Conservation (phyloP, 208 protist genomes). For the Acanthamoeba polyphaga region DNA sequence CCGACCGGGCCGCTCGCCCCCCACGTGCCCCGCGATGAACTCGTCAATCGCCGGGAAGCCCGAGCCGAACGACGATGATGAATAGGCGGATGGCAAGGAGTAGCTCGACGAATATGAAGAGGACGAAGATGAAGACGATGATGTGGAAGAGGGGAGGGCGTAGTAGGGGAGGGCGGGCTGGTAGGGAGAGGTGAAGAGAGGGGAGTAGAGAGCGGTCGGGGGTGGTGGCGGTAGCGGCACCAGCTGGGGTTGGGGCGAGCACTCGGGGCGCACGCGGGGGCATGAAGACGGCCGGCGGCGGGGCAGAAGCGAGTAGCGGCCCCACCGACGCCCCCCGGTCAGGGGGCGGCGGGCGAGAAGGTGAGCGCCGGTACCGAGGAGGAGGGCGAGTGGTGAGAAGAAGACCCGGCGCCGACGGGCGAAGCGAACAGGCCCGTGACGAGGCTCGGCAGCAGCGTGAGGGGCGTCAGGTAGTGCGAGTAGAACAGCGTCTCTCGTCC, state of each 20-base stretch:
- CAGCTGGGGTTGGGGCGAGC: neutral
- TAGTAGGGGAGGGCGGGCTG: slow-evolving; percentile 18
- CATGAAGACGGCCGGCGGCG: neutral
- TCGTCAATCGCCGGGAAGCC: neutral
- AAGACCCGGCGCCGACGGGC: neutral
- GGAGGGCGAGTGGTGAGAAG: neutral
- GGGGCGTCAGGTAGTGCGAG: slow-evolving; percentile 9
- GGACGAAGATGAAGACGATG: neutral
- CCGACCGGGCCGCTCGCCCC: neutral
- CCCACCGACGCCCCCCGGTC: neutral
- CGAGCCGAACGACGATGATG: neutral
- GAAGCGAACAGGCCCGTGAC: neutral
- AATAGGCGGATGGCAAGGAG: neutral
- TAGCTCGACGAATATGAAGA: neutral
- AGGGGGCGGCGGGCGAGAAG: neutral
- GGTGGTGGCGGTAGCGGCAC: neutral
- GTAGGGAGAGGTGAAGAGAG: neutral
- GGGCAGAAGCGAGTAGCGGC: neutral
- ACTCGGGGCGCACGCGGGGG: neutral
- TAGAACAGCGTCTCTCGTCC: neutral
- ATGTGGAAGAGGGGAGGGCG: neutral
- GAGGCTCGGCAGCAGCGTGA: neutral
- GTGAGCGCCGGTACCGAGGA: neutral
- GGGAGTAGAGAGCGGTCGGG: neutral
- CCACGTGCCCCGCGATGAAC: neutral